These are phyloP conservation scores for Scutellaria baicalensis DNA, from an alignment of 257 asterid genomes.

Conservation along the genomic window DNA sequence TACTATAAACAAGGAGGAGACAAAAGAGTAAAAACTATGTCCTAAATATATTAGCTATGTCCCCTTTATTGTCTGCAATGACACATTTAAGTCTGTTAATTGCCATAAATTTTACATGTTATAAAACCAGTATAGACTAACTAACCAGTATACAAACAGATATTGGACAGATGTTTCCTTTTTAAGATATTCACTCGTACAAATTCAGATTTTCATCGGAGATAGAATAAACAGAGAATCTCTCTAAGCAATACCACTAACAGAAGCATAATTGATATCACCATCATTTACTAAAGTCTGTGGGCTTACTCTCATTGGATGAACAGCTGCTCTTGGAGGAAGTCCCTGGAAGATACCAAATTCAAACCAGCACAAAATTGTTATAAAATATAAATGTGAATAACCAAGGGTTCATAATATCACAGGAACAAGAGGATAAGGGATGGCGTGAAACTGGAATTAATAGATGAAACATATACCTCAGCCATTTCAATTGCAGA, in stretches of 20 bases:
- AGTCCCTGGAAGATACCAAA: slow-evolving; percentile 55
- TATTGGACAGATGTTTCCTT: background rate
- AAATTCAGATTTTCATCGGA: slow-evolving; percentile 3
- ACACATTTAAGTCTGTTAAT: background rate
- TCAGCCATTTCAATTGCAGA: slow-evolving; percentile 99
- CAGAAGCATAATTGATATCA: background rate
- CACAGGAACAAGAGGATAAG: slow-evolving; percentile 9
- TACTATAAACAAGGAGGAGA: slow-evolving; percentile 1
- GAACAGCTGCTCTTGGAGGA: slow-evolving; percentile 98
- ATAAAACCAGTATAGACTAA: background rate
- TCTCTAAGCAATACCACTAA: background rate
- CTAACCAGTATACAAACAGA: background rate
- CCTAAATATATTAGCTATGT: background rate
- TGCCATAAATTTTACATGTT: background rate
- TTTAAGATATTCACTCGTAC: slow-evolving; percentile 1
- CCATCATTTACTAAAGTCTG: slow-evolving; percentile 15
- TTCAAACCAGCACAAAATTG: slow-evolving; percentile 17
- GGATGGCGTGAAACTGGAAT: background rate
- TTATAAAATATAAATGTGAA: slow-evolving; percentile 8
- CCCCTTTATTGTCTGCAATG: background rate
- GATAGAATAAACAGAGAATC: background rate
- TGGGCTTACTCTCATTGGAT: slow-evolving; percentile 93
- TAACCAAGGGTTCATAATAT: slow-evolving; percentile 1
- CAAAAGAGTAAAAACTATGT: background rate
- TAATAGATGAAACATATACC: slow-evolving; percentile 46